phyloP scores from a whole-genome alignment of 768 basidiomycete genomes.

The Trametopsis cervina region DNA sequence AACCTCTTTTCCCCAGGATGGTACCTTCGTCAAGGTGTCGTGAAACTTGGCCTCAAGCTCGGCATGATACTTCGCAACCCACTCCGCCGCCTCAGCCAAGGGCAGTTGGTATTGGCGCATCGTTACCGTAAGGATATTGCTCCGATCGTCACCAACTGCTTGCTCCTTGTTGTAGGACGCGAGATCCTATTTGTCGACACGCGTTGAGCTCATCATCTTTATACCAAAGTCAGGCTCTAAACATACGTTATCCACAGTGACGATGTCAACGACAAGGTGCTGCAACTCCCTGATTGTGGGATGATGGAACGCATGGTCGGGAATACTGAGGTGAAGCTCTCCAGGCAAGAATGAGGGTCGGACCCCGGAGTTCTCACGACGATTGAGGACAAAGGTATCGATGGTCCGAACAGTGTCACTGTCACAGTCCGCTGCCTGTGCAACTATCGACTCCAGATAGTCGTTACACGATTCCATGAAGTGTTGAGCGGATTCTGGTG shows the following conservation, averaged over 20 bases:
- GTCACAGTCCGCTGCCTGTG: slow-evolving; percentile 20
- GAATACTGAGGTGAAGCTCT: slow-evolving; percentile 46
- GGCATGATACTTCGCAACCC: slow-evolving; percentile 4
- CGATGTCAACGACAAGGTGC: background rate
- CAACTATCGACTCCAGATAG: slow-evolving; percentile 20
- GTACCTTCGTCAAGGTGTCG: slow-evolving; percentile 16
- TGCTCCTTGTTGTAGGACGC: slow-evolving; percentile 25
- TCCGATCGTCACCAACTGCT: slow-evolving; percentile 17
- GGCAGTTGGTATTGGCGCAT: slow-evolving; percentile 17
- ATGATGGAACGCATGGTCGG: slow-evolving; percentile 51
- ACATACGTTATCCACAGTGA: background rate
- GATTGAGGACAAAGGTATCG: slow-evolving; percentile 19
- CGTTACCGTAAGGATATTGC: slow-evolving; percentile 22
- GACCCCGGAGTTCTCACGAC: slow-evolving; percentile 20
- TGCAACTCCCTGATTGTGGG: slow-evolving; percentile 29
- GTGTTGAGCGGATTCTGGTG: background rate
- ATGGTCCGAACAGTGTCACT: slow-evolving; percentile 12
- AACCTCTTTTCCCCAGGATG: slow-evolving; percentile 22
- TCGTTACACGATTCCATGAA: slow-evolving; percentile 19
- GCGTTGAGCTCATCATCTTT: background rate
- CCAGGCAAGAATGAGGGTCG: slow-evolving; percentile 16
- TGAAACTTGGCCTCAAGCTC: slow-evolving; percentile 14
- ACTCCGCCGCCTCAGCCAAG: slow-evolving; percentile 14
- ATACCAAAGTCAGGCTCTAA: background rate
- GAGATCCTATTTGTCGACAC: slow-evolving; percentile 17